Evolutionary conservation across 805 yeast genomes (phyloP), one percentile per base, ranked within the genome.

Genomic region (Komagataella ulmi): DNA sequence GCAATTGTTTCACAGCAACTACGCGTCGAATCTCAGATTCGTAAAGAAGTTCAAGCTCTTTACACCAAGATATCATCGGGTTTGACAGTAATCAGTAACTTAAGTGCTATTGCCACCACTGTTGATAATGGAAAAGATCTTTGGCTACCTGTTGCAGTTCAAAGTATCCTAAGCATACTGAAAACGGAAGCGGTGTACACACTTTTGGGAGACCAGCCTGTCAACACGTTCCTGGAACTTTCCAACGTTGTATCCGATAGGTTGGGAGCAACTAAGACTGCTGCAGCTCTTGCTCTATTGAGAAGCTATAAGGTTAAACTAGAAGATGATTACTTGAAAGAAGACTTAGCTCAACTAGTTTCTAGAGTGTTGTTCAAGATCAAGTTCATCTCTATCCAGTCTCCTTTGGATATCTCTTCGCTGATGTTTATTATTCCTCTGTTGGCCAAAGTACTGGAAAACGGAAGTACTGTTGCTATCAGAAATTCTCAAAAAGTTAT

Each of bases 391-490:
- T 74, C 88, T 12, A 89, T 83, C 58, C 88, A 87, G 59, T 71
- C 76, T 30, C 81, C 87, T 1, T 74, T 90, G 51, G 90, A 86
- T 57, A 65, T 80, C 1, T 65, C 80, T 40, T 76, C 91, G 1
- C 70, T 90, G 58, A 78, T 83, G 46, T 93, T 86, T 63, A 63
- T 85, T 17, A 68, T 88, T 48, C 97, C 98, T 1, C 67, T 91
- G 55, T 65, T 91, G 49, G 77, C 80, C 14, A 76, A 76, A 52
- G 85, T 87, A 6, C 68, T 89, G 56, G 79, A 80, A 51, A 76
- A 74, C 48, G 93, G 95, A 54, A 82, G 80, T 52, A 66, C 61
- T 1, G 77, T 74, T 46, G 77, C 85, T 1, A 59, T 77, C 51
- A 75, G 70, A 55, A 78, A 76, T 58, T 70, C 81, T 2, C 72